Percentiles rank a stretch among this genome's conserved stretches.
These are phyloP conservation scores for Corchorus capsularis DNA, from an alignment of 345 rosid species.

Conservation along the genomic window DNA sequence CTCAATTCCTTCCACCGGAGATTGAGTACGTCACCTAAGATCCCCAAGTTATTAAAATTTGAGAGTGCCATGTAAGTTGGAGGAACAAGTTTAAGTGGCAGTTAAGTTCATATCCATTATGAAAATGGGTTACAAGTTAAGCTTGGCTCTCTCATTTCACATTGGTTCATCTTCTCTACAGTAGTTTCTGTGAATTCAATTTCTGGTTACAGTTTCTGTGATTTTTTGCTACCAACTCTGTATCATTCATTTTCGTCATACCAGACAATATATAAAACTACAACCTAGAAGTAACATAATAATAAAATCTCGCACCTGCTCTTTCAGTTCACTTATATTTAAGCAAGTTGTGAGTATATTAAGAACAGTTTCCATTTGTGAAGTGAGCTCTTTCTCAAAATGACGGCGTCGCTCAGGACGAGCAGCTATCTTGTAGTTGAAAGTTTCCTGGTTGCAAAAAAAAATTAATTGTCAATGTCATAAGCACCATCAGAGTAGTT, in stretches of 20 bases:
- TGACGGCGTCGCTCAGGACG: constrained; percentile 97
- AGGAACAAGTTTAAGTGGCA: neutral
- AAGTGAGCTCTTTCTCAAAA: constrained; percentile 85
- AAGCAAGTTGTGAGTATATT: constrained; percentile 80
- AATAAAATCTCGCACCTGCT: constrained; percentile 62
- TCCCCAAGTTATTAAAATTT: constrained; percentile 1
- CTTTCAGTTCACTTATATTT: constrained; percentile 75
- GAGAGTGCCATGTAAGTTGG: neutral
- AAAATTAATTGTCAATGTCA: constrained; percentile 16
- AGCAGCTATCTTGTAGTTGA: constrained; percentile 97
- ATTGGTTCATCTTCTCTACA: neutral
- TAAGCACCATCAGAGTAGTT: neutral
- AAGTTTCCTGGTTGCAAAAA: constrained; percentile 66
- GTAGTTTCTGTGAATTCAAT: neutral
- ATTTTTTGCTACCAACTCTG: neutral
- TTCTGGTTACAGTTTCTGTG: too few species aligned
- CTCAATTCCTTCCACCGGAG: neutral
- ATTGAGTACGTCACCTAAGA: neutral
- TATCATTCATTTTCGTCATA: neutral
- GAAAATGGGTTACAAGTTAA: neutral
- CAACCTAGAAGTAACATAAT: constrained; percentile 16
- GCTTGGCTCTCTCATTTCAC: neutral
- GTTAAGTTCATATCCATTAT: neutral
- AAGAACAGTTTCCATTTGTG: constrained; percentile 84
- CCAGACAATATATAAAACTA: neutral